Conservation (phyloP, 2,329 filamentous ascomycete genomes). For the Magnaporthiopsis poae region DNA sequence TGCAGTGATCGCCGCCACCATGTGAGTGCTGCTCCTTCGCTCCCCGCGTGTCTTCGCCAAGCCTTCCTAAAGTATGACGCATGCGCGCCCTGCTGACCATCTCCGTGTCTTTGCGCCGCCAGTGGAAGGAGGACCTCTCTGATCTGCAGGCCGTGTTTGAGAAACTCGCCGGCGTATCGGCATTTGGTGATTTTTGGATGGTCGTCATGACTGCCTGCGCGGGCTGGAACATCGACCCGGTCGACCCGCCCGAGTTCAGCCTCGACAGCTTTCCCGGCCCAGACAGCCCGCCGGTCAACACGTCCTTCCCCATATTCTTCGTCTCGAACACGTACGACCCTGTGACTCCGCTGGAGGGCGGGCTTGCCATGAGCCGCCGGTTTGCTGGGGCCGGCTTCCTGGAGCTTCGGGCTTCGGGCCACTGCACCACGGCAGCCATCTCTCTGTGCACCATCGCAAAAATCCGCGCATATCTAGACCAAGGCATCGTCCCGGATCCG, state of each 20-base stretch:
- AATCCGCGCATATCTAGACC: slow-evolving; percentile 25
- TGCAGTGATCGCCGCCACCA: slow-evolving; percentile 21
- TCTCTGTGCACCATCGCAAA: slow-evolving; percentile 27
- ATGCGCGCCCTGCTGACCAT: neutral
- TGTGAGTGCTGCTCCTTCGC: neutral
- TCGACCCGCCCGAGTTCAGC: slow-evolving; percentile 18
- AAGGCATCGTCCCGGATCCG: slow-evolving; percentile 24
- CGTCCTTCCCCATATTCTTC: slow-evolving; percentile 45
- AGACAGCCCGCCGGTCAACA: slow-evolving; percentile 27
- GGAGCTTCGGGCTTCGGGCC: slow-evolving; percentile 26
- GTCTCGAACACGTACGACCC: slow-evolving; percentile 49
- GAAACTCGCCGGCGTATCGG: slow-evolving; percentile 21
- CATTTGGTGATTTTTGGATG: slow-evolving; percentile 25
- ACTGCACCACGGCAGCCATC: slow-evolving; percentile 25
- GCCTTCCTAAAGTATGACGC: neutral
- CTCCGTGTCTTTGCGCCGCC: neutral
- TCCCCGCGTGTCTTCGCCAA: neutral
- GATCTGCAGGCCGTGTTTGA: slow-evolving; percentile 21
- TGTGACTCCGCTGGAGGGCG: slow-evolving; percentile 44
- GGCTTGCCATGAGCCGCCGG: slow-evolving; percentile 29
- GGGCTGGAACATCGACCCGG: slow-evolving; percentile 24
- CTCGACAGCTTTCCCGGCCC: slow-evolving; percentile 21
- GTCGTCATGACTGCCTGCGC: slow-evolving; percentile 18
- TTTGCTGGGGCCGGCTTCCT: slow-evolving; percentile 28
- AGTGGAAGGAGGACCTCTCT: slow-evolving; percentile 14